Base-by-base conservation (phyloP, 2,329 filamentous ascomycete genomes). In the Alternaria viburni region DNA sequence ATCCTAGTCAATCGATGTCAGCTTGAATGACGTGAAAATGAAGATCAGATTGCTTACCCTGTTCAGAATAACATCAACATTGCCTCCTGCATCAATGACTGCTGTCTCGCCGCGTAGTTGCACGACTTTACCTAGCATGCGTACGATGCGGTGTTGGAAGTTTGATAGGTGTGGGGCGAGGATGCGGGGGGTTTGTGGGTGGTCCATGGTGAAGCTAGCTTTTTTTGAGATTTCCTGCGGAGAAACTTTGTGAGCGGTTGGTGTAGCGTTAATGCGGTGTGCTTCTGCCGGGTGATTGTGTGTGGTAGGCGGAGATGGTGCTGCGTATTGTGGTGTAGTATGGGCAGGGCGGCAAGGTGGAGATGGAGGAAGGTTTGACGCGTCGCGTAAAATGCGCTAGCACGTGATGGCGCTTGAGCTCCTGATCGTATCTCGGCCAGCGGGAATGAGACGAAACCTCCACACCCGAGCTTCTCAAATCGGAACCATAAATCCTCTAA, bases 81-180 rank as follows among this genome's bases (percentile, higher is more conserved):
- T 86, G 0, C 95, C 95, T 3, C 85, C 90, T 6, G 93, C 90
- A 61, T 97, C 93, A 28, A 98, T 87, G 6, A 89, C 88, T 0
- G 93, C 95, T 54, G 88, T 87, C 56, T 96, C 92, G 69, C 94
- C 94, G 55, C 90, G 90, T 23, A 98, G 85, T 74, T 96, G 90
- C 5, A 88, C 87, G 50, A 98, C 93, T 74, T 91, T 93, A 74
- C 96, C 96, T 6, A 97, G 86, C 59, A 98, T 85, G 72, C 93
- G 93, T 66, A 98, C 92, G 66, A 91, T 92, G 69, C 88, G 83
- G 76, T 87, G 81, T 54, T 82, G 80, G 82, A 94, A 97, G 75
- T 86, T 86, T 77, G 93, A 88, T 61, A 98, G 90, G 81, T 95
- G 91, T 44, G 86, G 83, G 57, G 91, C 91, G 51, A 92, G 93